A percentile compares a stretch with the other conserved stretches of the same genome.
Conservation (phyloP, 192 early-diverging fungal genomes). For the Backusella circina region DNA sequence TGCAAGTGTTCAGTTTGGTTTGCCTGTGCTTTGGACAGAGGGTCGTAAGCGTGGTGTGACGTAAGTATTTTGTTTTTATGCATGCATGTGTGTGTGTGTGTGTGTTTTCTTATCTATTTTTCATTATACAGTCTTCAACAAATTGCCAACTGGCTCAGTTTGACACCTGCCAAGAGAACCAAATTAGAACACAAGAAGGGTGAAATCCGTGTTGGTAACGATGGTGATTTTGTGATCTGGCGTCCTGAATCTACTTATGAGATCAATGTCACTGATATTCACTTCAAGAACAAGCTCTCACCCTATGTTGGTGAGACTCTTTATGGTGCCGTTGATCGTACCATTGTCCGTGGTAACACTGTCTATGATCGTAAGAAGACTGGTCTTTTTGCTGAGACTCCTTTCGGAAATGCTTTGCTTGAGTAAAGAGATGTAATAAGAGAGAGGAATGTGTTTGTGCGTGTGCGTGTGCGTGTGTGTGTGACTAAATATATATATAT, state of each 20-base stretch:
- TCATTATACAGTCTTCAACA: conserved; percentile 27
- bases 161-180: conserved; percentile 59
- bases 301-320: conserved; percentile 65
- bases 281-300: conserved; percentile 80
- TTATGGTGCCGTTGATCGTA: conserved; percentile 65
- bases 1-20: conserved; percentile 76
- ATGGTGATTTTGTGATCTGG: conserved; percentile 83
- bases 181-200: conserved; percentile 65
- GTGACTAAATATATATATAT: not conserved
- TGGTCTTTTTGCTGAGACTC: conserved; percentile 7
- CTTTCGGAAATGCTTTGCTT: conserved; percentile 11
- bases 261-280: conserved; percentile 51
- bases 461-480: not conserved
- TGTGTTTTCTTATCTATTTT: not conserved
- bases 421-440: not conserved
- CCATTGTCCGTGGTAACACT: conserved; percentile 63
- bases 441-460: not conserved
- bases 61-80: conserved; percentile 24
- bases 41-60: conserved; percentile 59
- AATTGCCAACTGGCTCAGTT: conserved; percentile 54
- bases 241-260: conserved; percentile 59
- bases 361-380: conserved; percentile 30
- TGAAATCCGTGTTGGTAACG: conserved; percentile 59
- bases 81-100: not conserved
- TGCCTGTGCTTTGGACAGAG: conserved; percentile 76